These are phyloP conservation scores for Phaffia rhodozyma DNA, from an alignment of 1,284 basidiomycete species.

Conservation along the genomic window DNA sequence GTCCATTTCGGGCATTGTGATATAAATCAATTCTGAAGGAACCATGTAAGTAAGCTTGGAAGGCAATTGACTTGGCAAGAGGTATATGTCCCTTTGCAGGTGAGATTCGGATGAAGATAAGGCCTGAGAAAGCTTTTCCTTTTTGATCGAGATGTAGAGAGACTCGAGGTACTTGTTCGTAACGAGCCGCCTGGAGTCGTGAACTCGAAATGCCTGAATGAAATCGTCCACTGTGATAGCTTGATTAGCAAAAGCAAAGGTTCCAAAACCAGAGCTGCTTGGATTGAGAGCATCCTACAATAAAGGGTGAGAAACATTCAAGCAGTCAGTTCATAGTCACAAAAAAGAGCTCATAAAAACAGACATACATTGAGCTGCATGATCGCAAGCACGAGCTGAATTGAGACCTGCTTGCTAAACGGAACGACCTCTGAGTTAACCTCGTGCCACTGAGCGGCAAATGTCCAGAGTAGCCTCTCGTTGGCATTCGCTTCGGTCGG, in stretches of 20 bases:
- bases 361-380: constrained; percentile 62
- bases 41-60: constrained; percentile 65
- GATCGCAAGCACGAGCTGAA: constrained; percentile 67
- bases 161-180: constrained; percentile 56
- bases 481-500: constrained; percentile 53
- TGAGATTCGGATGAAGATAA: constrained; percentile 37
- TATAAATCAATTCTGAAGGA: constrained; percentile 69
- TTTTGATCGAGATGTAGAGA: constrained; percentile 59
- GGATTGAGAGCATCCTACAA: constrained; percentile 34
- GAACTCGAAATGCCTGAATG: constrained; percentile 59
- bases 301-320: neutral
- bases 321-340: neutral
- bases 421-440: constrained; percentile 67
- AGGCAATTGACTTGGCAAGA: constrained; percentile 55
- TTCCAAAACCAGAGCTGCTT: constrained; percentile 32
- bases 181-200: constrained; percentile 55
- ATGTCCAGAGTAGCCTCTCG: constrained; percentile 52
- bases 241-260: constrained; percentile 50
- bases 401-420: constrained; percentile 64
- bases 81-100: constrained; percentile 23
- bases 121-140: constrained; percentile 60
- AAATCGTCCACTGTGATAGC: constrained; percentile 63
- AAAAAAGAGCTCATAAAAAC: too few species aligned
- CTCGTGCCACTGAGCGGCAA: constrained; percentile 78
- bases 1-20: constrained; percentile 70